phyloP scores from a whole-genome alignment of 768 basidiomycete genomes.

The Lactarius vividus region DNA sequence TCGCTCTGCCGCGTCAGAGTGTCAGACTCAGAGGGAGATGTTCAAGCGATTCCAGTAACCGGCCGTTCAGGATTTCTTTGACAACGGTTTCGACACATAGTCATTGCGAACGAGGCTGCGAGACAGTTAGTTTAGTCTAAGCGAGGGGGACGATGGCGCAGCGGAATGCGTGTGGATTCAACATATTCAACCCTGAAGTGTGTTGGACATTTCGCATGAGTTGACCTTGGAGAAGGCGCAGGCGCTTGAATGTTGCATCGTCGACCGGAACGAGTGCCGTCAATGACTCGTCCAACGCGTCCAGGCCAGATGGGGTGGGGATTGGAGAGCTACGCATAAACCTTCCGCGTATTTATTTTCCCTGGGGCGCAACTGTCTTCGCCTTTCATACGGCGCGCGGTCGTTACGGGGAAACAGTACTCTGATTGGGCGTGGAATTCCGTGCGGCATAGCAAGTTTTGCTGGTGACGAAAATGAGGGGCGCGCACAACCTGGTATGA shows the following conservation, averaged over 20 bases:
- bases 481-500: too few relatives aligned
- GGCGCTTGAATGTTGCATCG: slow-evolving; percentile 72
- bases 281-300: slow-evolving; percentile 90
- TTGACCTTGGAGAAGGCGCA: slow-evolving; percentile 88
- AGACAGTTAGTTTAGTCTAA: background rate
- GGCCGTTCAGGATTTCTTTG: slow-evolving; percentile 84
- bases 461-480: too few relatives aligned
- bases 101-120: slow-evolving; percentile 87
- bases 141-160: slow-evolving; percentile 34
- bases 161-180: slow-evolving; percentile 93
- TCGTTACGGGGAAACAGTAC: too few relatives aligned
- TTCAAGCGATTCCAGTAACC: slow-evolving; percentile 73
- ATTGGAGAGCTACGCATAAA: background rate
- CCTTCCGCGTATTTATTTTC: too few relatives aligned
- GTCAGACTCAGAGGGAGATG: too few relatives aligned
- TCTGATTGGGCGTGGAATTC: too few relatives aligned
- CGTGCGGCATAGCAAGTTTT: too few relatives aligned
- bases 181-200: slow-evolving; percentile 76
- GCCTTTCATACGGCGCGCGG: too few relatives aligned
- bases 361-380: too few relatives aligned
- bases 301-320: slow-evolving; percentile 18
- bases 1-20: slow-evolving; percentile 78
- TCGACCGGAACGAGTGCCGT: slow-evolving; percentile 73
- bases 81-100: slow-evolving; percentile 74
- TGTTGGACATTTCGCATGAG: slow-evolving; percentile 90